Evolutionary conservation across 306 rosid species (phyloP).

Genomic region (Malus orientalis): DNA sequence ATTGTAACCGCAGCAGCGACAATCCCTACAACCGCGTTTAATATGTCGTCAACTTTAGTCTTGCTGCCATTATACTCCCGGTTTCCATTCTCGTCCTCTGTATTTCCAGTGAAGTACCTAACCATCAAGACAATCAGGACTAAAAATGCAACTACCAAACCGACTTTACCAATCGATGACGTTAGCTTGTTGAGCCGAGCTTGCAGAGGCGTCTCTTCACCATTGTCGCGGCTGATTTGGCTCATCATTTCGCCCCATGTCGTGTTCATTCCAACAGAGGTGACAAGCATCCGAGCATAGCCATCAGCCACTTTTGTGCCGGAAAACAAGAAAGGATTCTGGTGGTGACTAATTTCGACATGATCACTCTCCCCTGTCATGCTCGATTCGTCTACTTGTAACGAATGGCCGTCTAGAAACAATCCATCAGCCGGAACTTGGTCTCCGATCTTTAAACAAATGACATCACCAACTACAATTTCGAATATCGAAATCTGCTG

Average conservation of each 20-base stretch:
- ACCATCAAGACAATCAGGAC: conserved; percentile 31
- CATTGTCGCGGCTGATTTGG: conserved; percentile 5
- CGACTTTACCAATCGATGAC: conserved; percentile 19
- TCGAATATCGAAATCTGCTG: conserved; percentile 67
- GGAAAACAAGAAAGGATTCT: conserved; percentile 19
- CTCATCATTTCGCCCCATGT: conserved; percentile 7
- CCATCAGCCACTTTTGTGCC: too few species aligned
- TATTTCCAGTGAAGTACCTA: conserved; percentile 34
- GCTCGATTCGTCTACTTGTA: conserved; percentile 39
- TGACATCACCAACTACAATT: conserved; percentile 85
- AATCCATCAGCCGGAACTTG: conserved; percentile 67
- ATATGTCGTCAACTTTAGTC: conserved; percentile 20
- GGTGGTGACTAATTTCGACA: conserved; percentile 15
- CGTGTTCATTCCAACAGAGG: too few species aligned
- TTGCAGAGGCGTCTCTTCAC: conserved; percentile 21
- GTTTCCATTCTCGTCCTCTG: conserved; percentile 31
- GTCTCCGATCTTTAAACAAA: conserved; percentile 77
- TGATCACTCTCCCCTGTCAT: conserved; percentile 52
- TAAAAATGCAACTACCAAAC: conserved; percentile 23
- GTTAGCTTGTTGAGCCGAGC: conserved; percentile 19
- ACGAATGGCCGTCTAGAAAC: conserved; percentile 24
- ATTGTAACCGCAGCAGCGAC: conserved; percentile 37
- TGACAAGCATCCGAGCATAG: too few species aligned
- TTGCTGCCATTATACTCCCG: conserved; percentile 19
- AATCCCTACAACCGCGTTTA: conserved; percentile 20